Conservation (phyloP, 2,329 filamentous ascomycete genomes). For the Penicillium sp. region DNA sequence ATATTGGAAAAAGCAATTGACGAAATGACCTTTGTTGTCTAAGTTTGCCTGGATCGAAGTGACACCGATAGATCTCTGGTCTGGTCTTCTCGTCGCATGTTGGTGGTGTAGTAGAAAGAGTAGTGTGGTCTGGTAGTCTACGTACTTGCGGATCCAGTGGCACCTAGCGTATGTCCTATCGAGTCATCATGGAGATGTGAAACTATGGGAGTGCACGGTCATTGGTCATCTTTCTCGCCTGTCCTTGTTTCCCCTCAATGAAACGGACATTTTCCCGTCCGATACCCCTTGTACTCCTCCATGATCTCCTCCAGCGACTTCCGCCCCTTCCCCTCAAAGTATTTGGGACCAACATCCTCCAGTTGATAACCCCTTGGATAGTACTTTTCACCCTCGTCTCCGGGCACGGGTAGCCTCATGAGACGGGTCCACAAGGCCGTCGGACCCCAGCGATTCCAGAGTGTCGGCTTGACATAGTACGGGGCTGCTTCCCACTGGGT, state of each 20-base stretch:
- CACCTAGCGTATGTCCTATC: too few species aligned
- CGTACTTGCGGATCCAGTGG: too few species aligned
- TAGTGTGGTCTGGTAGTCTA: too few species aligned
- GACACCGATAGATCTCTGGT: too few species aligned
- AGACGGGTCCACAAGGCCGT: slow-evolving; percentile 46
- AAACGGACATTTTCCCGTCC: slow-evolving; percentile 48
- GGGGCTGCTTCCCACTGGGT: slow-evolving; percentile 56
- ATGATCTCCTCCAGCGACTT: slow-evolving; percentile 20
- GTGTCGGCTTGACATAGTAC: slow-evolving; percentile 57
- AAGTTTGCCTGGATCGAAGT: too few species aligned
- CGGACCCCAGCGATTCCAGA: slow-evolving; percentile 59
- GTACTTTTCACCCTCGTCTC: slow-evolving; percentile 43
- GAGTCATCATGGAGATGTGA: too few species aligned
- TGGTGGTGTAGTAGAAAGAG: too few species aligned
- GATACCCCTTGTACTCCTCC: slow-evolving; percentile 43
- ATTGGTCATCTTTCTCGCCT: background rate
- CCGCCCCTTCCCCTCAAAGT: slow-evolving; percentile 47
- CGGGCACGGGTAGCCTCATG: slow-evolving; percentile 44
- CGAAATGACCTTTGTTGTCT: slow-evolving; percentile 7
- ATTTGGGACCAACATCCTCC: slow-evolving; percentile 57
- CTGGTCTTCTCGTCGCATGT: too few species aligned
- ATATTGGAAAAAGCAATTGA: slow-evolving; percentile 30
- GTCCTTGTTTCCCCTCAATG: slow-evolving; percentile 8
- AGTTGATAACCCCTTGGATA: slow-evolving; percentile 45
- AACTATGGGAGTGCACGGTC: too few species aligned